These are phyloP conservation scores for Spergularia azorica DNA, from an alignment of 179 eudicot genomes.

Conservation along the genomic window DNA sequence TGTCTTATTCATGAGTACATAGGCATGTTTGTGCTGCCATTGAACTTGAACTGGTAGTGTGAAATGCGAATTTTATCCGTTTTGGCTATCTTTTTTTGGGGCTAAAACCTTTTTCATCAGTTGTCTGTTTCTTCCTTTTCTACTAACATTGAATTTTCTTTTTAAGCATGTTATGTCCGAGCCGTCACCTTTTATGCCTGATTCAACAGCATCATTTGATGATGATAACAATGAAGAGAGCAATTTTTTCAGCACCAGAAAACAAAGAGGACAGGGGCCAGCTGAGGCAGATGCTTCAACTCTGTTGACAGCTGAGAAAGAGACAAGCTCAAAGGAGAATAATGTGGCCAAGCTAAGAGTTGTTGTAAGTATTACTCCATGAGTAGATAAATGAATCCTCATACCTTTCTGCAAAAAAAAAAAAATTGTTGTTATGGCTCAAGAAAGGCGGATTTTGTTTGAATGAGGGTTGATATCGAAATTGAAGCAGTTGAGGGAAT, in stretches of 20 bases:
- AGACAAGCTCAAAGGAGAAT: constrained; percentile 64
- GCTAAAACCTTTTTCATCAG: neutral
- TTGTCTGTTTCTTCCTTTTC: neutral
- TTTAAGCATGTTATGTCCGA: constrained; percentile 83
- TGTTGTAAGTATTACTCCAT: constrained; percentile 62
- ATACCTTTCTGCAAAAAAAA: neutral
- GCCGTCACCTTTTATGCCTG: constrained; percentile 84
- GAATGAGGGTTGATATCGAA: neutral
- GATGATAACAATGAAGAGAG: constrained; percentile 55
- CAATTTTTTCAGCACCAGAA: constrained; percentile 44
- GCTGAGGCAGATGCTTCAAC: constrained; percentile 54
- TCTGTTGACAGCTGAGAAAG: constrained; percentile 58
- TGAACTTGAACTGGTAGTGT: neutral
- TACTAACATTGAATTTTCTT: neutral
- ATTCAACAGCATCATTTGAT: constrained; percentile 51
- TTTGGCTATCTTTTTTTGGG: neutral
- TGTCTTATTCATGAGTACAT: neutral
- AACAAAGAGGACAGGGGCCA: constrained; percentile 49
- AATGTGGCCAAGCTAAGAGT: constrained; percentile 97
- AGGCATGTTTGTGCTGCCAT: neutral
- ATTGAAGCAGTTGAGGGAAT: neutral
- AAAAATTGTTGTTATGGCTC: neutral
- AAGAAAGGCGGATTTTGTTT: neutral
- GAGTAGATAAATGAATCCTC: neutral
- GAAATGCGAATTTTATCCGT: neutral